Percentiles rank a stretch among this genome's conserved stretches.
phyloP scores from a whole-genome alignment of 371 early-diverging fungal genomes.

The Mucor indicus region DNA sequence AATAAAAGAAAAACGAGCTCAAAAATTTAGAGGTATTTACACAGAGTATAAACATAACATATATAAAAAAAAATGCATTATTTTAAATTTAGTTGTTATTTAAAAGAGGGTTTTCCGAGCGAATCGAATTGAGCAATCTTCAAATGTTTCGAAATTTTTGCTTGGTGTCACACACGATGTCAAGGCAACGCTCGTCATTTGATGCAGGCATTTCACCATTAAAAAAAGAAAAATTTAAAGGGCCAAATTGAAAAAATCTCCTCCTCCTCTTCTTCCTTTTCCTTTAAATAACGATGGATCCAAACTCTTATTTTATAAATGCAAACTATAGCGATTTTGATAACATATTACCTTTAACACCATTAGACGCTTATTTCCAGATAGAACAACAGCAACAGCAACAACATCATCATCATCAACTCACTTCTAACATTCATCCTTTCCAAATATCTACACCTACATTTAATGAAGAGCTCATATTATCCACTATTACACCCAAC shows the following conservation, averaged over 20 bases:
- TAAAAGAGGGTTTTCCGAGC: too few relatives aligned
- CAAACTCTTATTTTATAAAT: neutral
- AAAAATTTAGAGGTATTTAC: too few relatives aligned
- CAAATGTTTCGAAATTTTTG: slow-evolving; percentile 23
- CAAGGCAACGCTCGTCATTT: slow-evolving; percentile 39
- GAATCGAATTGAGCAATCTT: slow-evolving; percentile 7
- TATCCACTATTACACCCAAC: neutral
- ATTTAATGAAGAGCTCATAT: neutral
- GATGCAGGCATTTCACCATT: slow-evolving; percentile 30
- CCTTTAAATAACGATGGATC: slow-evolving; percentile 7
- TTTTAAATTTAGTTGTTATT: too few relatives aligned
- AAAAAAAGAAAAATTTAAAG: slow-evolving; percentile 5
- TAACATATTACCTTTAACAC: too few relatives aligned
- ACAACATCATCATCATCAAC: neutral
- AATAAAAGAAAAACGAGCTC: too few relatives aligned
- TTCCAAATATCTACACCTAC: slow-evolving; percentile 16
- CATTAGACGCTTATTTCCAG: too few relatives aligned
- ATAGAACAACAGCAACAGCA: neutral
- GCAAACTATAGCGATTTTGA: neutral
- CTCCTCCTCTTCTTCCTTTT: slow-evolving; percentile 1
- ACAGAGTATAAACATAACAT: too few relatives aligned
- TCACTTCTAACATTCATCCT: slow-evolving; percentile 14
- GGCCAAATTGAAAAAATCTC: neutral
- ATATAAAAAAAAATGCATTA: too few relatives aligned
- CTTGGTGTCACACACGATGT: slow-evolving; percentile 33